Conservation (phyloP, 2,329 filamentous ascomycete genomes). For the Fusarium sp. region DNA sequence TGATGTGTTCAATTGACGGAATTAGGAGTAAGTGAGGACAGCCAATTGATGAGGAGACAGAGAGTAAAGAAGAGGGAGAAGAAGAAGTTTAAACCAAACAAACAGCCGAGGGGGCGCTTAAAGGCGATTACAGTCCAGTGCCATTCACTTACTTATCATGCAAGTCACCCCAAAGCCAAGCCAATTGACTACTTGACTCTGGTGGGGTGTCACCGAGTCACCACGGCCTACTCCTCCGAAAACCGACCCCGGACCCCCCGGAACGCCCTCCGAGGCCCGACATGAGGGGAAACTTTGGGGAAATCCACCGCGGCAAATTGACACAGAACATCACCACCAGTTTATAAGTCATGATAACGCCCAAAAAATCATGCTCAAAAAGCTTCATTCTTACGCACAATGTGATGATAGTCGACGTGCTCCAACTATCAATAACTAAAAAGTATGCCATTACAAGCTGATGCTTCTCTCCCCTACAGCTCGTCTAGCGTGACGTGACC, state of each 20-base stretch:
- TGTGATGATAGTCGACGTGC: slow-evolving; percentile 36
- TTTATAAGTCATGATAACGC: neutral
- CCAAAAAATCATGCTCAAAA: neutral
- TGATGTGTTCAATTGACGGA: slow-evolving; percentile 42
- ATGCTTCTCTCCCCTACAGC: slow-evolving; percentile 41
- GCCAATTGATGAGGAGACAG: slow-evolving; percentile 32
- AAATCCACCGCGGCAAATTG: slow-evolving; percentile 19
- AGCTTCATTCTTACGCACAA: slow-evolving; percentile 34
- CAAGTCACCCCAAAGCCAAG: slow-evolving; percentile 14
- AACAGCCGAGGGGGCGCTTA: slow-evolving; percentile 22
- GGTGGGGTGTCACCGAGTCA: slow-evolving; percentile 35
- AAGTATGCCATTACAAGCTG: slow-evolving; percentile 49
- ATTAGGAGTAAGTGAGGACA: slow-evolving; percentile 11
- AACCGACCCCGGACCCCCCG: slow-evolving; percentile 39
- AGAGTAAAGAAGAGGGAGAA: slow-evolving; percentile 10
- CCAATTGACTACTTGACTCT: slow-evolving; percentile 24
- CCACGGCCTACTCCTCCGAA: slow-evolving; percentile 37
- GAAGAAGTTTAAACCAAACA: slow-evolving; percentile 9
- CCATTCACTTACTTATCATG: slow-evolving; percentile 21
- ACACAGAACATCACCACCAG: neutral
- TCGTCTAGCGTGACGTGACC: slow-evolving; percentile 43
- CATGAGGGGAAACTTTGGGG: slow-evolving; percentile 1
- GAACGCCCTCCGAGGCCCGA: slow-evolving; percentile 38
- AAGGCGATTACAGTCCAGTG: slow-evolving; percentile 13
- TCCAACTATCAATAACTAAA: slow-evolving; percentile 41